Base-by-base conservation (phyloP, 805 yeast genomes). In the Wickerhamomyces chambardii region DNA sequence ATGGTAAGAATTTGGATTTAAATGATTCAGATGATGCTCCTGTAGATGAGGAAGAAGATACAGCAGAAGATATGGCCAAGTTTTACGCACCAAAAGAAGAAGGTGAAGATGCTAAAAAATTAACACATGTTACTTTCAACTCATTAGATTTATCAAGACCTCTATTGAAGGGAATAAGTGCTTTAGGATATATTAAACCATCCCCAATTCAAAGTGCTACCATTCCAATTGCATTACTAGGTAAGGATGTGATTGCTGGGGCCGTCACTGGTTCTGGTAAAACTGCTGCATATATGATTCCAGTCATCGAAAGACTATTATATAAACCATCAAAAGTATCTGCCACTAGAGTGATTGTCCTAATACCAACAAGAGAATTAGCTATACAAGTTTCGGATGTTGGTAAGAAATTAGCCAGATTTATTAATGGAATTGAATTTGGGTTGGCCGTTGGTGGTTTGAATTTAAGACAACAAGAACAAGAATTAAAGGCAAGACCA, bases 211-310 rank as follows among this genome's bases (percentile, higher is more conserved):
- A 92, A 64, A 69, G 89, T 41, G 84, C 96, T 1, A 76, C 95
- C 8, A 89, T 92, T 42, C 98, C 99, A 12, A 78, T 90, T 38
- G 95, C 96, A 2, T 66, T 92, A 29, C 56, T 84, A 42, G 99
- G 99, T 50, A 90, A 85, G 54, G 99, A 92, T 60, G 77, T 92
- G 34, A 96, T 92, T 50, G 99, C 97, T 15, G 97, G 97, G 67
- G 99, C 99, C 26, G 95, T 85, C 17, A 92, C 99, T 5, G 99
- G 99, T 65, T 90, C 97, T 16, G 99, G 99, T 73, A 92, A 92
- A 58, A 92, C 99, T 17, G 98, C 97, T 3, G 99, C 99, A 1
- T 92, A 86, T 56, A 79, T 92, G 81, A 83, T 92, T 36, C 98
- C 98, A 12, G 85, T 89, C 31, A 75, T 92, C 41, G 98, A 92